Percentiles rank a stretch among this genome's conserved stretches.
phyloP scores from a whole-genome alignment of 2,329 filamentous ascomycete species.

The Fusarium sp. region DNA sequence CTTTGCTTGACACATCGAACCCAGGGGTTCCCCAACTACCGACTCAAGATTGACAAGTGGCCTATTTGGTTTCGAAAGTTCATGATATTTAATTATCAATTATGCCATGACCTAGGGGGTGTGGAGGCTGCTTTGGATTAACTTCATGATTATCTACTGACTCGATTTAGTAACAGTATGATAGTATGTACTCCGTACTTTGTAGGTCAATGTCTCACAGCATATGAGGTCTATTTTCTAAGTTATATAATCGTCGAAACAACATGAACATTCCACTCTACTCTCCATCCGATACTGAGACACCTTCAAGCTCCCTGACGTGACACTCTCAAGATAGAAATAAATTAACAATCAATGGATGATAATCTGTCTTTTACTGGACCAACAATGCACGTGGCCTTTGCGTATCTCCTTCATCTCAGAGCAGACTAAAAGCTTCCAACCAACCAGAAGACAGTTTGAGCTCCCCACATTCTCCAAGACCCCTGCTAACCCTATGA shows the following conservation, averaged over 20 bases:
- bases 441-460: constrained; percentile 22
- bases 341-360: too few species aligned
- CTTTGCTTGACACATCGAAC: constrained; percentile 39
- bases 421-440: not conserved
- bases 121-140: not conserved
- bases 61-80: constrained; percentile 35
- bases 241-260: not conserved
- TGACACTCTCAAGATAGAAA: too few species aligned
- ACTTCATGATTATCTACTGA: constrained; percentile 29
- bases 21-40: constrained; percentile 29
- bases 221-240: not conserved
- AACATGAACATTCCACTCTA: not conserved
- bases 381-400: constrained; percentile 15
- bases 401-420: not conserved
- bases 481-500: constrained; percentile 40
- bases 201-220: not conserved
- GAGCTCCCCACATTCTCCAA: constrained; percentile 40
- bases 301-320: too few species aligned
- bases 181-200: too few species aligned
- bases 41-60: constrained; percentile 38
- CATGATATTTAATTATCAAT: constrained; percentile 37
- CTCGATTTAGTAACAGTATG: not conserved
- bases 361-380: too few species aligned
- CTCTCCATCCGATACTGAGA: not conserved
- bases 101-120: not conserved